Conservation (phyloP, 1,139 yeast genomes). For the Candida sp. region DNA sequence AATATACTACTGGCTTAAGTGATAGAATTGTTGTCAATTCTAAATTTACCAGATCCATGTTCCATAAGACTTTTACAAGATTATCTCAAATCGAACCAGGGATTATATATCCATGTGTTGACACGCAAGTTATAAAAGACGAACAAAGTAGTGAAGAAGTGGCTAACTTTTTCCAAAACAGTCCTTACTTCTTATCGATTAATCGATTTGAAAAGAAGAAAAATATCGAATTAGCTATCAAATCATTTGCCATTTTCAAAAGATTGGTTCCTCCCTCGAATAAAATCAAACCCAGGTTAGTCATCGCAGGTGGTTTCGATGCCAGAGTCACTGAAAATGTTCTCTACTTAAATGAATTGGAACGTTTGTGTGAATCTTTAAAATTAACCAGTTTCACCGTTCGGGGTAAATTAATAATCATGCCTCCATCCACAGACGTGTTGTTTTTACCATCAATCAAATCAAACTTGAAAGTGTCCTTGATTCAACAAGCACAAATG, state of each 20-base stretch:
- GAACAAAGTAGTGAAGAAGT: slow-evolving; percentile 29
- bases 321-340: slow-evolving; percentile 72
- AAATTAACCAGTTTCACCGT: slow-evolving; percentile 47
- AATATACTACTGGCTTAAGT: slow-evolving; percentile 71
- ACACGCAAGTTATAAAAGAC: slow-evolving; percentile 19
- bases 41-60: slow-evolving; percentile 71
- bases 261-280: slow-evolving; percentile 9
- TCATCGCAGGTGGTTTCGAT: slow-evolving; percentile 95
- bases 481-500: slow-evolving; percentile 55
- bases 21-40: slow-evolving; percentile 88
- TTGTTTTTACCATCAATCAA: slow-evolving; percentile 81
- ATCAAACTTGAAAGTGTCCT: slow-evolving; percentile 59
- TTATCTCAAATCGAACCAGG: slow-evolving; percentile 48
- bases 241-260: slow-evolving; percentile 50
- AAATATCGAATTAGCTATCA: slow-evolving; percentile 73
- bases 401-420: slow-evolving; percentile 37
- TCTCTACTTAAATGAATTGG: slow-evolving; percentile 62
- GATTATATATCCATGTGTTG: slow-evolving; percentile 91
- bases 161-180: slow-evolving; percentile 25
- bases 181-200: slow-evolving; percentile 61
- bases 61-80: slow-evolving; percentile 58
- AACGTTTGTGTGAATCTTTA: slow-evolving; percentile 42
- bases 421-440: slow-evolving; percentile 46
- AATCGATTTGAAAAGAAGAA: slow-evolving; percentile 90
- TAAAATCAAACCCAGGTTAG: slow-evolving; percentile 34